Base-by-base conservation (phyloP, 495 filamentous ascomycete genomes). In the Talaromyces wortmannii region DNA sequence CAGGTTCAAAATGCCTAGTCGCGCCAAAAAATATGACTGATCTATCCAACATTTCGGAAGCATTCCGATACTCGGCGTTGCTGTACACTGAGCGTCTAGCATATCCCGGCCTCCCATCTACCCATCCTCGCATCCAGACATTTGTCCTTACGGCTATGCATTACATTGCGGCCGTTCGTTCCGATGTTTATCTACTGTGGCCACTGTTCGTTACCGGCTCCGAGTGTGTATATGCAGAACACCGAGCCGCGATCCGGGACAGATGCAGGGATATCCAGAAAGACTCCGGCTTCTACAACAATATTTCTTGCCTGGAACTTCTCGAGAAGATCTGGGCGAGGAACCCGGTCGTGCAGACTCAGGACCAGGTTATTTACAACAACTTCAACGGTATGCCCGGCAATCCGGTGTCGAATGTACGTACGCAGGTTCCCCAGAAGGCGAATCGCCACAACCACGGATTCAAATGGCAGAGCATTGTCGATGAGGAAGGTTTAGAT, bases 131-230 rank as follows among this genome's bases (percentile, higher is more conserved):
- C 59, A 89, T 96, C 69, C 90, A 92, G 64, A 84, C 83, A 51
- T 81, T 95, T 4, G 90, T 96, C 42, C 81, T 81, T 54, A 83
- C 87, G 53, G 86, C 92, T 8, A 78, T 96, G 50, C 87, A 84
- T 66, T 91, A 94, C 67, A 86, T 95, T 40, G 83, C 83, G 12
- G 83, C 83, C 50, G 85, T 96, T 18, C 81, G 88, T 56, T 80
- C 85, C 2, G 89, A 94, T 67, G 92, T 95, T 63, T 96, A 94
- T 61, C 74, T 97, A 23, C 83, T 97, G 2, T 97, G 92, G 92
- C 92, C 92, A 7, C 78, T 97, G 8, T 96, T 96, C 65, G 87
- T 97, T 49, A 86, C 85, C 0, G 92, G 92, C 31, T 90, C 89
- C 18, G 92, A 96, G 73, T 95, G 91, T 64, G 88, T 95, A 52